Evolutionary conservation across 306 rosid genomes (phyloP), one percentile per base, ranked within the genome.

Genomic region (Phaseolus lunatus): DNA sequence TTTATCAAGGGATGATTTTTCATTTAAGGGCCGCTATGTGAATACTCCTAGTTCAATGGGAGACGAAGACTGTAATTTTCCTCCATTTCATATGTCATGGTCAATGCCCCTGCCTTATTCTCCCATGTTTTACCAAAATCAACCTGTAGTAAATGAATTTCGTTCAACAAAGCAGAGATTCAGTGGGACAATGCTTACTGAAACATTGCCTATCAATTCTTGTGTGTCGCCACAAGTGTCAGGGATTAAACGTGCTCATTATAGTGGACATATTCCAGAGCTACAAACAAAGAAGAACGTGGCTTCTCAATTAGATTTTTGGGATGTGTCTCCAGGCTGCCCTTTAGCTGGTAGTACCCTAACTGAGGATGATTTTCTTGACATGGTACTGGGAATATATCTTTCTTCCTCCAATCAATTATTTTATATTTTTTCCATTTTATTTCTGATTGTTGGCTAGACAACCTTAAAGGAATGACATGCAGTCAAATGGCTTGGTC

Each of bases 281-380:
- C 47, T 72, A 53, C 87, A 23, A 78, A 80, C 76, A 67, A 88
- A 76, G 61, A 82, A 76, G 80, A 80, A 81, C 45, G 78, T 52
- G 80, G 58, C 84, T 84, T 81, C 90, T 81, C 81, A 16, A 52
- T 77, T 72, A 75, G 87, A 86, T 71, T 70, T 56, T 49, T 80
- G 90, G 93, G 92, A 81, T 75, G 77, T 83, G 54, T 81, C 84
- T 77, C 81, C 87, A 31, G 89, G 88, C 70, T 85, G 85, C 72
- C 89, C 85, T 56, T 79, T 74, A 73, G 80, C 90, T 47, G 86
- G 91, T 76, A 87, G 90, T 78, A 66, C 79, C 61, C 81, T 88
- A 83, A 83, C 92, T 0, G 97, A 91, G 31, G 91, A 91, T 78
- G 94, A 89, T 72, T 85, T 91, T 88, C 91, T 91, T 73, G 91